These are phyloP conservation scores for Euptelea pleiosperma DNA, from an alignment of 164 flowering plant genomes.

Conservation along the genomic window DNA sequence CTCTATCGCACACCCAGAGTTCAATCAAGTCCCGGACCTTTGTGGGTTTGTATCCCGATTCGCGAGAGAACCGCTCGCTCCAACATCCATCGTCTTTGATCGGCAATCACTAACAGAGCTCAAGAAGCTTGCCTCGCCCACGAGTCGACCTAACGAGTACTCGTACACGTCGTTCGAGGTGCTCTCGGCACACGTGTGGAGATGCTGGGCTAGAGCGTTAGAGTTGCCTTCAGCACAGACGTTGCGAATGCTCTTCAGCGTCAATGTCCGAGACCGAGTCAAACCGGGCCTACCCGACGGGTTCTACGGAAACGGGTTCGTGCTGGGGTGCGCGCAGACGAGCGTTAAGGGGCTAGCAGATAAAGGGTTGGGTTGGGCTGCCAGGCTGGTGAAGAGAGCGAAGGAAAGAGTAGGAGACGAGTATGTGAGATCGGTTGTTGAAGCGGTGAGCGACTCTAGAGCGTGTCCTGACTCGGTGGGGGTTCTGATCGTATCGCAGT, in stretches of 20 bases:
- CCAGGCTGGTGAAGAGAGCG: conserved; percentile 43
- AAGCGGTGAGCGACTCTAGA: conserved; percentile 33
- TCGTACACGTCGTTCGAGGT: conserved; percentile 59
- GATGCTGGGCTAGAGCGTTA: conserved; percentile 60
- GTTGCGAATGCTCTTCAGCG: conserved; percentile 49
- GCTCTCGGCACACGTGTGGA: conserved; percentile 67
- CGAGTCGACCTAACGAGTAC: conserved; percentile 18
- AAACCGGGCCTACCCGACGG: conserved; percentile 59
- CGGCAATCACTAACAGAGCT: conserved; percentile 24
- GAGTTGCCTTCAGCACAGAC: conserved; percentile 39
- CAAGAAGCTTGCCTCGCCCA: conserved; percentile 25
- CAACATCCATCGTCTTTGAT: conserved; percentile 42
- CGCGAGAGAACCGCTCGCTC: conserved; percentile 33
- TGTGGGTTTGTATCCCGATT: conserved; percentile 41
- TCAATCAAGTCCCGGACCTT: conserved; percentile 44
- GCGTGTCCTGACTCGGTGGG: conserved; percentile 67
- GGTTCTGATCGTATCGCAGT: conserved; percentile 61
- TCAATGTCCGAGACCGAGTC: conserved; percentile 48
- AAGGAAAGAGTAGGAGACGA: conserved; percentile 51
- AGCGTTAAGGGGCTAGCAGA: conserved; percentile 37
- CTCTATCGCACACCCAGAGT: conserved; percentile 46
- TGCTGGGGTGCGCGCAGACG: conserved; percentile 53
- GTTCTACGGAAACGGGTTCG: conserved; percentile 73
- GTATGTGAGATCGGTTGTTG: conserved; percentile 43
- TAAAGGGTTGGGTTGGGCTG: conserved; percentile 40